Conservation (phyloP, 306 rosid genomes). For the Coriaria nepalensis region DNA sequence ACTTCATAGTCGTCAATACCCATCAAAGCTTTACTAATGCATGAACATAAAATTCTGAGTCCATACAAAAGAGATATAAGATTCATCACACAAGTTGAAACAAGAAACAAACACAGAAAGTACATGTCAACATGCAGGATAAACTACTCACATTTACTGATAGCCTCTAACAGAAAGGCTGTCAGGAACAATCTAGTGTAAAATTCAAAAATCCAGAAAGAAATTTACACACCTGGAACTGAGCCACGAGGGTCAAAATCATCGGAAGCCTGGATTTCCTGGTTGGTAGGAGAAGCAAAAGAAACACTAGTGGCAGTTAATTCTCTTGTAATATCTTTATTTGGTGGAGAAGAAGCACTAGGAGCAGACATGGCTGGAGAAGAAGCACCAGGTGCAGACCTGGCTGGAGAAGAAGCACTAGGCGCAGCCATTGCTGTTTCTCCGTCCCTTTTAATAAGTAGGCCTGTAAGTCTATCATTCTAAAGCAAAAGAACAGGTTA, state of each 20-base stretch:
- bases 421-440: conserved; percentile 17
- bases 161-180: neutral
- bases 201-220: too few species aligned
- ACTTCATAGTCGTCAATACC: too few species aligned
- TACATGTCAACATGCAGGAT: too few species aligned
- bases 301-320: conserved; percentile 22
- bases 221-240: conserved; percentile 33
- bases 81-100: too few species aligned
- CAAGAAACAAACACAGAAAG: too few species aligned
- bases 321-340: conserved; percentile 33
- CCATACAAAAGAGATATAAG: too few species aligned
- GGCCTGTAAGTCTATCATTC: neutral
- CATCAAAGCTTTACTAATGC: too few species aligned
- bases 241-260: conserved; percentile 92
- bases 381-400: conserved; percentile 48
- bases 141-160: too few species aligned
- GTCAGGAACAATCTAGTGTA: neutral
- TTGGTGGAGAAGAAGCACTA: conserved; percentile 39
- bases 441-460: conserved; percentile 42
- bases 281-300: conserved; percentile 28
- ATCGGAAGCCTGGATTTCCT: conserved; percentile 43
- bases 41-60: too few species aligned
- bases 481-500: neutral
- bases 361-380: conserved; percentile 50
- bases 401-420: conserved; percentile 22